Evolutionary conservation across 2,329 filamentous ascomycete genomes (phyloP).

Genomic region (Aureobasidium musti): DNA sequence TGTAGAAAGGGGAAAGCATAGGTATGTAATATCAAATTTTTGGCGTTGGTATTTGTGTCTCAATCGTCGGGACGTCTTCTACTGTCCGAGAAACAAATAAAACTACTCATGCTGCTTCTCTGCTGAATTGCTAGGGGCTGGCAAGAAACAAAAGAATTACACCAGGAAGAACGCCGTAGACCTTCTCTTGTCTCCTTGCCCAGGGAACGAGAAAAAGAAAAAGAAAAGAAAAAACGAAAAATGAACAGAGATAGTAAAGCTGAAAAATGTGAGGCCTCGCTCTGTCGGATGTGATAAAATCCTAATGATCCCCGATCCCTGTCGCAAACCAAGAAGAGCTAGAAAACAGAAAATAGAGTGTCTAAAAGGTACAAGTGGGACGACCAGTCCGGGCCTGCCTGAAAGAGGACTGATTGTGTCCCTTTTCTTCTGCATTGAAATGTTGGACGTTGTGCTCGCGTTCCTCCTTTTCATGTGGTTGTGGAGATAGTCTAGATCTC

Average conservation of each 20-base stretch:
- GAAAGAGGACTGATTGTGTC: background rate
- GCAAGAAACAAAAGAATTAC: background rate
- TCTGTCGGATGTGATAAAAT: conserved; percentile 10
- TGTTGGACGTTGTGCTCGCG: background rate
- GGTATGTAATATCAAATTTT: too few relatives aligned
- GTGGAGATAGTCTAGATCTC: conserved; percentile 42
- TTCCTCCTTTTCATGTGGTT: background rate
- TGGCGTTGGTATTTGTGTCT: too few relatives aligned
- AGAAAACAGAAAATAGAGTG: background rate
- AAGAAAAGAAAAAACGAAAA: background rate
- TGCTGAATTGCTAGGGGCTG: background rate
- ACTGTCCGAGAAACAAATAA: background rate
- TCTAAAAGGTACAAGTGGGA: conserved; percentile 18
- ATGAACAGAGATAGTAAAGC: background rate
- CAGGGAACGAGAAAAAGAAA: background rate
- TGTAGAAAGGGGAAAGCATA: too few relatives aligned
- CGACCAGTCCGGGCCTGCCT: background rate
- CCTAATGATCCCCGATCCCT: background rate
- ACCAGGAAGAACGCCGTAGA: background rate
- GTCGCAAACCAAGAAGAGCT: conserved; percentile 14
- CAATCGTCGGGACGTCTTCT: too few relatives aligned
- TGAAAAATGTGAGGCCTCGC: background rate
- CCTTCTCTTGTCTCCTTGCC: conserved; percentile 7
- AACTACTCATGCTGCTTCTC: background rate
- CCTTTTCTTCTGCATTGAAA: background rate